Percentiles rank a stretch among this genome's conserved stretches.
These are phyloP conservation scores for Strobilomyces echinocephalus DNA, from an alignment of 768 basidiomycete genomes.

Conservation along the genomic window DNA sequence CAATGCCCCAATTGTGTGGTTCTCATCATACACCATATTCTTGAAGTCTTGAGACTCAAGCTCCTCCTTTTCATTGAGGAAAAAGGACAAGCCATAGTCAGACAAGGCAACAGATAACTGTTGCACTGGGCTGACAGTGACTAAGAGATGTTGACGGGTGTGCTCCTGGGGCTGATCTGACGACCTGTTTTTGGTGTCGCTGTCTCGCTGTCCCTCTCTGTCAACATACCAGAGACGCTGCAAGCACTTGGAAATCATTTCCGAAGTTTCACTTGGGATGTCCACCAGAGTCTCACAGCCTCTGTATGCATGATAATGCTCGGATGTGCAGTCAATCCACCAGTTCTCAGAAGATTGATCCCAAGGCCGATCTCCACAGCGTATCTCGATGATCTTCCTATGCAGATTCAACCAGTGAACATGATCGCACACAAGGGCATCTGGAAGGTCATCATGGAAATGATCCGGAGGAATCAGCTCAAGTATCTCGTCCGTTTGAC, in stretches of 20 bases:
- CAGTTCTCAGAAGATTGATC: slow-evolving; percentile 16
- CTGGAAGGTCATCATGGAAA: slow-evolving; percentile 19
- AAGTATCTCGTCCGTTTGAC: slow-evolving; percentile 1
- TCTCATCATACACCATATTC: no score
- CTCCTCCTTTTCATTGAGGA: no score
- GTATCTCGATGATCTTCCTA: slow-evolving; percentile 19
- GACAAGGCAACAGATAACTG: no score
- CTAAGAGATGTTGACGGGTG: no score
- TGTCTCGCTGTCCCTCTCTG: no score
- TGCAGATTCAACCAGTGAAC: slow-evolving; percentile 25
- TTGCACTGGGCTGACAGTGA: no score
- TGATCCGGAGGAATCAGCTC: slow-evolving; percentile 16
- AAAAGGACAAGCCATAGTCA: no score
- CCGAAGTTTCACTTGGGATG: background rate
- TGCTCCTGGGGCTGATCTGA: no score
- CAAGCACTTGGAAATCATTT: background rate
- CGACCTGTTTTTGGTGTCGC: no score
- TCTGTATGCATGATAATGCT: background rate
- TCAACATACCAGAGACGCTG: background rate
- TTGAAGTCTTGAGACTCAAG: no score
- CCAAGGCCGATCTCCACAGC: slow-evolving; percentile 17
- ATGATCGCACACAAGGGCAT: slow-evolving; percentile 1
- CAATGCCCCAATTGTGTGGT: no score
- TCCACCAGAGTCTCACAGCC: slow-evolving; percentile 15
- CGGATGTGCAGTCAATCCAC: slow-evolving; percentile 7